These are phyloP conservation scores for Neopestalotiopsis clavispora DNA, from an alignment of 2,329 filamentous ascomycete genomes.

Conservation along the genomic window DNA sequence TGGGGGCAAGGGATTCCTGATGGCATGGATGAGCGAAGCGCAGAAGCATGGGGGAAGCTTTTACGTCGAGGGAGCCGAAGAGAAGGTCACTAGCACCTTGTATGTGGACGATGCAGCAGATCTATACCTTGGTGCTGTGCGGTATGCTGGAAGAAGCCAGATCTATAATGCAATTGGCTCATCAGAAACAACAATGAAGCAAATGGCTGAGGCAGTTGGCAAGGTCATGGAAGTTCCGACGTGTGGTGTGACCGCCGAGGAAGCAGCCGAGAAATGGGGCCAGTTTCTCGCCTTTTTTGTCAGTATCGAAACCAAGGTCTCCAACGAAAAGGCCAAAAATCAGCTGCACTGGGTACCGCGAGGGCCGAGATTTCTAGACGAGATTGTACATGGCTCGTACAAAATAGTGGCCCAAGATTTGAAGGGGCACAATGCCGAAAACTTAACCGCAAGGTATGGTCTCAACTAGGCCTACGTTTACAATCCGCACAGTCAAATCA, in stretches of 20 bases:
- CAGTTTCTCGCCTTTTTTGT: constrained; percentile 40
- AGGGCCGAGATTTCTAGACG: constrained; percentile 40
- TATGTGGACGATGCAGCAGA: constrained; percentile 49
- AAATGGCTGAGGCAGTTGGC: constrained; percentile 33
- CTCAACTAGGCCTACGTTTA: not conserved
- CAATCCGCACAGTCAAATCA: not conserved
- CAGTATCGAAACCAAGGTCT: constrained; percentile 37
- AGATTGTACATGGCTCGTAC: constrained; percentile 36
- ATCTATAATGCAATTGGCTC: constrained; percentile 39
- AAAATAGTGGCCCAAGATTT: constrained; percentile 14
- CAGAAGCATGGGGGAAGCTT: constrained; percentile 32
- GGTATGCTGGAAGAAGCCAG: constrained; percentile 39
- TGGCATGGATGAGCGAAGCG: constrained; percentile 36
- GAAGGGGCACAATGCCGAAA: not conserved
- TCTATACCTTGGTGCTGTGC: constrained; percentile 42
- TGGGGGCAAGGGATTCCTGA: constrained; percentile 41
- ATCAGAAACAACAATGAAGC: constrained; percentile 37
- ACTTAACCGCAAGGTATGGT: not conserved
- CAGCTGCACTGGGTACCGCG: constrained; percentile 44
- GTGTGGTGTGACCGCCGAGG: constrained; percentile 29
- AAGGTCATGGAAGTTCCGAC: constrained; percentile 28
- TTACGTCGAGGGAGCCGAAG: constrained; percentile 36
- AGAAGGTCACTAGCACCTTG: constrained; percentile 33
- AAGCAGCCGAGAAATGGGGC: constrained; percentile 32
- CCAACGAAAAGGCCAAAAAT: constrained; percentile 40